phyloP scores from a whole-genome alignment of 2,329 filamentous ascomycete species.

The Exophiala sp. region DNA sequence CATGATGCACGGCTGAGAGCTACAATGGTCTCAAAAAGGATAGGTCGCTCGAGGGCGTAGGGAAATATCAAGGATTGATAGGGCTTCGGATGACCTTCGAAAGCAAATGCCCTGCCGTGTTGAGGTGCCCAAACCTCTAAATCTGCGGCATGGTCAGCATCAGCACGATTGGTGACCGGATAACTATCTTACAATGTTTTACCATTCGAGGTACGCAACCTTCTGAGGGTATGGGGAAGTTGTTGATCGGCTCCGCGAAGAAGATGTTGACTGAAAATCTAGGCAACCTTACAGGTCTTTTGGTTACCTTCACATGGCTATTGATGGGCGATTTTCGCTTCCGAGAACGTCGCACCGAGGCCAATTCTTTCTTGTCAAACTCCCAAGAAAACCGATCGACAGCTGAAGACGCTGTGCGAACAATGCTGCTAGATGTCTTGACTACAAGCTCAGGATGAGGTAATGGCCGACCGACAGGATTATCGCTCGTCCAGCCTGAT shows the following conservation, averaged over 20 bases:
- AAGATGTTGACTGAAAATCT: constrained; percentile 22
- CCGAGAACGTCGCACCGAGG: constrained; percentile 4
- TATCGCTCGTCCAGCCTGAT: constrained; percentile 1
- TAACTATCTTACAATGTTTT: constrained; percentile 15
- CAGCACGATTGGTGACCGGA: neutral
- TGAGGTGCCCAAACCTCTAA: constrained; percentile 18
- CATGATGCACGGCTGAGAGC: constrained; percentile 17
- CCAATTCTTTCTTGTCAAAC: constrained; percentile 5
- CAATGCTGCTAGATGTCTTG: constrained; percentile 10
- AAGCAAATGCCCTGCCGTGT: constrained; percentile 16
- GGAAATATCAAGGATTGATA: constrained; percentile 19
- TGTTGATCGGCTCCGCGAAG: constrained; percentile 15
- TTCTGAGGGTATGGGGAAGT: constrained; percentile 16
- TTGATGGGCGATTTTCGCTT: constrained; percentile 17
- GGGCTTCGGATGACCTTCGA: constrained; percentile 21
- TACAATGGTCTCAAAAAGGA: constrained; percentile 16
- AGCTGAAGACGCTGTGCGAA: neutral
- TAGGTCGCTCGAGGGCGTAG: constrained; percentile 14
- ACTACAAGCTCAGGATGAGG: constrained; percentile 11
- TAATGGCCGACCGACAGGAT: neutral
- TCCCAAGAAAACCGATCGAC: constrained; percentile 11
- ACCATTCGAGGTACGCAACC: constrained; percentile 20
- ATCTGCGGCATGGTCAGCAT: constrained; percentile 1
- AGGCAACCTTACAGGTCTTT: constrained; percentile 7
- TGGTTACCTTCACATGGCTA: constrained; percentile 4